phyloP scores from a whole-genome alignment of 768 basidiomycete species.

The Lactarius tabidus region DNA sequence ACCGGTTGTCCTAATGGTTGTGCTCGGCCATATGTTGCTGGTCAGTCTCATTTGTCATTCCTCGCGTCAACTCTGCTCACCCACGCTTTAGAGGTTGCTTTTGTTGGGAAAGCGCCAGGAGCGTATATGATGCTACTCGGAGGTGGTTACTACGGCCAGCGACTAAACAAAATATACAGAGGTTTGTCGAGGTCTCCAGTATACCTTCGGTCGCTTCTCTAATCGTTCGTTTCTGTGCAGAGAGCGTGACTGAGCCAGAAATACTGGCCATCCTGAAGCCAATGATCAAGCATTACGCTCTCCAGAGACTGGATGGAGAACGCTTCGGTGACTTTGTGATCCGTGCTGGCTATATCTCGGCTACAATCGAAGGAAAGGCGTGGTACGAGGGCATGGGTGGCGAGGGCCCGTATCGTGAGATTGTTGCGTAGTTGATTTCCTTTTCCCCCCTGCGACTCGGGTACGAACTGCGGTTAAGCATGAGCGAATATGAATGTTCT shows the following conservation, averaged over 20 bases:
- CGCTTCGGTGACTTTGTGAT: slow-evolving; percentile 95
- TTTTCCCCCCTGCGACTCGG: neutral
- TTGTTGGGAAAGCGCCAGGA: slow-evolving; percentile 94
- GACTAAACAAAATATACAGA: slow-evolving; percentile 94
- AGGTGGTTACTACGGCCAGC: slow-evolving; percentile 90
- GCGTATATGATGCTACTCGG: slow-evolving; percentile 93
- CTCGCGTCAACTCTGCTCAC: neutral
- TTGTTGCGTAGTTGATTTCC: slow-evolving; percentile 17
- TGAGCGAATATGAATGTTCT: no score
- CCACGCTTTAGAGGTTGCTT: slow-evolving; percentile 70
- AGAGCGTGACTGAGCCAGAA: slow-evolving; percentile 86
- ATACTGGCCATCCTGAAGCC: slow-evolving; percentile 84
- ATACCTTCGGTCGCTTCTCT: neutral
- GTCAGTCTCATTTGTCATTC: slow-evolving; percentile 37
- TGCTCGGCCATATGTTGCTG: slow-evolving; percentile 88
- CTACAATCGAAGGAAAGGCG: slow-evolving; percentile 73
- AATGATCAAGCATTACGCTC: slow-evolving; percentile 93
- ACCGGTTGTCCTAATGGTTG: slow-evolving; percentile 96
- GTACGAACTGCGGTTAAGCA: no score
- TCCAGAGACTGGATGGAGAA: slow-evolving; percentile 83
- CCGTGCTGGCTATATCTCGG: slow-evolving; percentile 83
- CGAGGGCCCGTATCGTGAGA: slow-evolving; percentile 54
- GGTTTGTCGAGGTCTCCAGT: slow-evolving; percentile 39
- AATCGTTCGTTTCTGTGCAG: slow-evolving; percentile 35
- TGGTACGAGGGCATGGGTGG: slow-evolving; percentile 89